Percentiles rank a stretch among this genome's conserved stretches.
phyloP scores from a whole-genome alignment of 495 filamentous ascomycete species.

The Halenospora varia region DNA sequence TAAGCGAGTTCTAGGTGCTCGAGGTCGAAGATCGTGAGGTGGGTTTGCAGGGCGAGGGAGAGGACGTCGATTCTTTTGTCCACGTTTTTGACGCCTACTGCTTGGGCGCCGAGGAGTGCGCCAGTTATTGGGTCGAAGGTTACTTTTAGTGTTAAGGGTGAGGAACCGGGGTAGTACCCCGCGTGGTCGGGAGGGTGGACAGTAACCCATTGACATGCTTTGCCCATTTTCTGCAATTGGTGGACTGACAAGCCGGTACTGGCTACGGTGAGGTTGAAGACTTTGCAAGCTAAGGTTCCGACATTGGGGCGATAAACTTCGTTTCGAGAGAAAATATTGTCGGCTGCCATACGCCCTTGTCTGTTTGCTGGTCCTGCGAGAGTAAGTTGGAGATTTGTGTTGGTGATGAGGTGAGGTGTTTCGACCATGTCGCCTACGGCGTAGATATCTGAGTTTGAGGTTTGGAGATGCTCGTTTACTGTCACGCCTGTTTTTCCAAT shows the following conservation, averaged over 20 bases:
- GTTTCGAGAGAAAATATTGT: slow-evolving; percentile 26
- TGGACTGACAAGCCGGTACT: slow-evolving; percentile 20
- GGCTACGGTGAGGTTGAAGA: slow-evolving; percentile 26
- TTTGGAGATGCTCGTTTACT: slow-evolving; percentile 29
- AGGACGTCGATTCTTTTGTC: no score
- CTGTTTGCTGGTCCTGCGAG: slow-evolving; percentile 33
- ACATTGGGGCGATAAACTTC: slow-evolving; percentile 26
- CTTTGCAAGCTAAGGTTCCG: slow-evolving; percentile 26
- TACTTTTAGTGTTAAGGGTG: slow-evolving; percentile 25
- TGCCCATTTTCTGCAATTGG: slow-evolving; percentile 9
- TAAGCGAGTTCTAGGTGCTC: no score
- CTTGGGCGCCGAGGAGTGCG: slow-evolving; percentile 23
- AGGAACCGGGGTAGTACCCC: slow-evolving; percentile 30
- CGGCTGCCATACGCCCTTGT: slow-evolving; percentile 29
- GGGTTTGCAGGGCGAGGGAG: no score
- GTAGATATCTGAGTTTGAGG: slow-evolving; percentile 31
- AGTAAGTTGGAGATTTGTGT: slow-evolving; percentile 11
- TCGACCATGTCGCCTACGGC: slow-evolving; percentile 34
- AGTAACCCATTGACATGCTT: slow-evolving; percentile 23
- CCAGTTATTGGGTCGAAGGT: slow-evolving; percentile 21
- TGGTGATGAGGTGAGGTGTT: slow-evolving; percentile 21
- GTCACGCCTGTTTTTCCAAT: slow-evolving; percentile 22
- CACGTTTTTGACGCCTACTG: no score
- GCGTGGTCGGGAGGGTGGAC: slow-evolving; percentile 33
- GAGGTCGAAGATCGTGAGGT: no score